Base-by-base conservation (phyloP, 2,329 filamentous ascomycete species). In the Phyllosticta citribraziliensis region DNA sequence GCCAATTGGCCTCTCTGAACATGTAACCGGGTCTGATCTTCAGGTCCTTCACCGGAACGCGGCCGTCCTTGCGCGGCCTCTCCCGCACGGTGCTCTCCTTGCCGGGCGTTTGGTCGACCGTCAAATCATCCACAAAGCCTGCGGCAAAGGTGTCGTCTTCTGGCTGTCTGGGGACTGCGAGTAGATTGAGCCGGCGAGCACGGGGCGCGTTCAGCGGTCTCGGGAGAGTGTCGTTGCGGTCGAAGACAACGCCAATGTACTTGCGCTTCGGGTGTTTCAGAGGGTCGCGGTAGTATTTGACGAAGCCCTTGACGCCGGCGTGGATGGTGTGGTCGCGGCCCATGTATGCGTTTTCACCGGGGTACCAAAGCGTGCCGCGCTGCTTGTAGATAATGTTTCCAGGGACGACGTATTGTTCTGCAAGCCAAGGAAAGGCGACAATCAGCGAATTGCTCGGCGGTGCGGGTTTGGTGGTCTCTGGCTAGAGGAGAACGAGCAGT, bases 321-420 rank as follows among this genome's bases (percentile, higher is more conserved):
- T 89, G 96, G 72, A 99, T 95, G 57, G 93, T 97, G 79, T 97
- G 94, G 75, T 99, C 92, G 64, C 94, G 88, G 57, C 94, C 94
- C 80, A 97, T 93, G 69, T 87, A 89, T 75, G 89, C 90, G 77
- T 99, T 97, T 74, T 97, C 94, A 69, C 94, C 94, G 0, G 94
- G 88, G 74, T 88, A 93, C 94, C 94, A 99, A 70, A 87, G 84
- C 3, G 94, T 95, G 68, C 94, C 94, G 70, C 93, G 88, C 76
- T 99, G 94, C 73, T 91, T 91, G 84, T 94, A 99, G 77, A 99
- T 89, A 76, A 99, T 99, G 79, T 96, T 97, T 60, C 94, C 94
- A 4, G 92, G 88, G 62, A 96, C 88, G 40, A 99, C 94, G 74
- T 88, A 96, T 79, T 97, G 88, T 73, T 93, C 88, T 92, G 70